Evolutionary conservation across 306 rosid species (phyloP), one percentile per base, ranked within the genome.

Genomic region (Cucurbita argyrosperma): DNA sequence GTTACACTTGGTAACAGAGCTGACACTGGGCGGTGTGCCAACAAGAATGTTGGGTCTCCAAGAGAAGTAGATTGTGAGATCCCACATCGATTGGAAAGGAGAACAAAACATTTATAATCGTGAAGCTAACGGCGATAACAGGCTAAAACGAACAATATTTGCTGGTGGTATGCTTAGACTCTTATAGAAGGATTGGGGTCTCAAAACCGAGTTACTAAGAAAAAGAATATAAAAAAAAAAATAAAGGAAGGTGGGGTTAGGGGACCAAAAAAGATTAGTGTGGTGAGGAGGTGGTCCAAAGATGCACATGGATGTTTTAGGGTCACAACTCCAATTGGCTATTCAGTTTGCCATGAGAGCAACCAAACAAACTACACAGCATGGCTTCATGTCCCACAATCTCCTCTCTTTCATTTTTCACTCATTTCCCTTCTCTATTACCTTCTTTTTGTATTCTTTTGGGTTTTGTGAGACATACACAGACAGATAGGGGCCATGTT

Each of bases 301-400:
- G 16, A 45, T 0, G 71, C 71, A 65, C 71, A 65, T 65, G 73
- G 21, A 67, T 68, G 73, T 23, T 47, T 10, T 47, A 67, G 40
- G 56, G 40, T 21, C 39, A 67, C 39, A 19, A 19, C 53, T 67
- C 8, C 40, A 46, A 67, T 67, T 67, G 55, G 56, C 40, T 14
- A 7, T 26, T 47, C 18, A 23, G 1, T 68, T 68, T 68, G 4
- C 55, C n/a, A 68, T 68, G 19, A 68, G 40, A 46, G 42, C 43
- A 68, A 68, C 38, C 42, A 68, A 68, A 46, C 73, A 68, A 68
- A 68, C 14, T 68, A 4, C 53, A 68, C 73, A 68, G 56, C 56
- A 12, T 68, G 73, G 23, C 55, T 47, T 46, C 73, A 68, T 45
- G 73, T 21, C 73, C 73, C 73, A 68, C 73, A 40, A 1, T 68